A percentile compares a stretch with the other conserved stretches of the same genome.
Conservation (phyloP, 1,284 basidiomycete species). For the Austroboletus olivaceoglutinosus region DNA sequence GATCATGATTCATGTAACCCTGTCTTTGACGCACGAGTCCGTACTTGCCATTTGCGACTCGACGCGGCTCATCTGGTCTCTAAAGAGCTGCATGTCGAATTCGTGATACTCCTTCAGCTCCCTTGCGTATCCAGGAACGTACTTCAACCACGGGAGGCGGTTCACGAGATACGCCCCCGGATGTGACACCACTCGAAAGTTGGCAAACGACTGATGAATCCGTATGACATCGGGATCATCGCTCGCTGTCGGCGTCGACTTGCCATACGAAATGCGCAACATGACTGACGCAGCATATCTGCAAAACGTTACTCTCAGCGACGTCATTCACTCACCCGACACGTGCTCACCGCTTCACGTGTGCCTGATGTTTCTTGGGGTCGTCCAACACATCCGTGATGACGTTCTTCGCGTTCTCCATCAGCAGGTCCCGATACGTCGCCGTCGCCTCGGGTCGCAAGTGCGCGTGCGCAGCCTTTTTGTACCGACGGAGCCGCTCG, state of each 20-base stretch:
- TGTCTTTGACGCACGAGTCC: neutral
- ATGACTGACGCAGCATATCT: constrained; percentile 66
- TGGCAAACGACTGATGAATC: constrained; percentile 47
- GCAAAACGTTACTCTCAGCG: neutral
- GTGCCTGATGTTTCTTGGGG: constrained; percentile 36
- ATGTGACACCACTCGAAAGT: constrained; percentile 48
- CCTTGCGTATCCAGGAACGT: constrained; percentile 21
- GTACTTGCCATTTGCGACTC: constrained; percentile 42
- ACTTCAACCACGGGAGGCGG: constrained; percentile 52
- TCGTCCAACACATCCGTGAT: constrained; percentile 39
- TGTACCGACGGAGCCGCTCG: constrained; percentile 30
- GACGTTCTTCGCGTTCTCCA: constrained; percentile 35
- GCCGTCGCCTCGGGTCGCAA: constrained; percentile 36
- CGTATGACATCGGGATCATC: constrained; percentile 56
- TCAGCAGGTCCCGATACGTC: constrained; percentile 36
- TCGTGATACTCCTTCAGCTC: constrained; percentile 41
- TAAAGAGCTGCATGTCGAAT: constrained; percentile 56
- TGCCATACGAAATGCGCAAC: constrained; percentile 65
- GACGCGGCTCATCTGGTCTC: constrained; percentile 46
- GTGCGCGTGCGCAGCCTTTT: constrained; percentile 38
- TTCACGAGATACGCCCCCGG: constrained; percentile 63
- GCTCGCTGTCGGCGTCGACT: constrained; percentile 46
- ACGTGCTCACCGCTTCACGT: constrained; percentile 29
- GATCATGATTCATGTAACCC: neutral
- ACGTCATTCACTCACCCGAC: neutral